Evolutionary conservation across 2,329 filamentous ascomycete species (phyloP).

Genomic region (Colletotrichum truncatum): DNA sequence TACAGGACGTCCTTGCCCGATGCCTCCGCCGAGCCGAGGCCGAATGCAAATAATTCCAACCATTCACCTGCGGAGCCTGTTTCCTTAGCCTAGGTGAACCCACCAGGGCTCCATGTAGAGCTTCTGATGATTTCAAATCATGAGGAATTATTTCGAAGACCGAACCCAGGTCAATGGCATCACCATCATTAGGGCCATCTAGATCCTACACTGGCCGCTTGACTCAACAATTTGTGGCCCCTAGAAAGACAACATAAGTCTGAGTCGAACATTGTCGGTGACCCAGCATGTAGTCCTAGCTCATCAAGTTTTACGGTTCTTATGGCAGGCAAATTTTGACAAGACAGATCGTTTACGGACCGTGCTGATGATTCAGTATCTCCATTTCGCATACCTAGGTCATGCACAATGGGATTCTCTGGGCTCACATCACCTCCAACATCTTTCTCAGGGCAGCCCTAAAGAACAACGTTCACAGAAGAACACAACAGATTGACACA

Average conservation of each 20-base stretch:
- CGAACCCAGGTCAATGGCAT: background rate
- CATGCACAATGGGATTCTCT: too few relatives aligned
- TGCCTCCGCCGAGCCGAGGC: constrained; percentile 12
- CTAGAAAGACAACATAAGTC: background rate
- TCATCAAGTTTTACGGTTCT: background rate
- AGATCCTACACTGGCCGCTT: background rate
- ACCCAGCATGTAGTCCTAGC: background rate
- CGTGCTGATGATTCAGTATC: too few relatives aligned
- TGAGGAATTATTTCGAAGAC: background rate
- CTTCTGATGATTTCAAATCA: constrained; percentile 1
- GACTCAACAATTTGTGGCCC: background rate
- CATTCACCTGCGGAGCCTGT: background rate
- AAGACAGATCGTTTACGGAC: too few relatives aligned
- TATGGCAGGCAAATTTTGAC: too few relatives aligned
- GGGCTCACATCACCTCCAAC: too few relatives aligned
- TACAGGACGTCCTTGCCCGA: background rate
- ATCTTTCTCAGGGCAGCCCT: too few relatives aligned
- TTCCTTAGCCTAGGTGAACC: background rate
- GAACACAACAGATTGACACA: background rate
- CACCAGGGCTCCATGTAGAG: background rate
- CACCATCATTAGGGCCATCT: background rate
- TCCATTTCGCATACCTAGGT: too few relatives aligned
- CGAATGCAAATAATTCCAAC: background rate
- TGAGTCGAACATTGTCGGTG: background rate
- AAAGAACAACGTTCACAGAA: background rate